Conservation (phyloP, 805 yeast genomes). For the Starmerella stellata region DNA sequence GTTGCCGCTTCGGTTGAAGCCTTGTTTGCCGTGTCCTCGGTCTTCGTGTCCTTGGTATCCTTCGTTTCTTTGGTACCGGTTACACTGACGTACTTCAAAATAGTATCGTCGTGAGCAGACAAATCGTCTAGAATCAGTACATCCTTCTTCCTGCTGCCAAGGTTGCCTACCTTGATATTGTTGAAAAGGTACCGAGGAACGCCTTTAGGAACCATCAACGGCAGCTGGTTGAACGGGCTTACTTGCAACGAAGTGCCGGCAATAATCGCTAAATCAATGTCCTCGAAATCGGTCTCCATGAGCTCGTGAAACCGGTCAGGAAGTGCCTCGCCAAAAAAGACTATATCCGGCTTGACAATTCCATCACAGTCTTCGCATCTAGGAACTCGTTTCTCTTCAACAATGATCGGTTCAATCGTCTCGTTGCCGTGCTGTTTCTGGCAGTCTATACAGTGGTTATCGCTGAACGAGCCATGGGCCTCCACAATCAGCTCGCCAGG, state of each 20-base stretch:
- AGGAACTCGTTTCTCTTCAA: slow-evolving; percentile 19
- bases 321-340: slow-evolving; percentile 79
- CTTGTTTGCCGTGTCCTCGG: no score
- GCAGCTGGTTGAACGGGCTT: slow-evolving; percentile 74
- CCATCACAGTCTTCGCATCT: slow-evolving; percentile 51
- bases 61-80: neutral
- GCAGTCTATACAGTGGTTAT: slow-evolving; percentile 70
- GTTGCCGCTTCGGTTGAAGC: neutral
- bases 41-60: neutral
- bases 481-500: slow-evolving; percentile 48
- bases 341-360: slow-evolving; percentile 79
- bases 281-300: slow-evolving; percentile 40
- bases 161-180: slow-evolving; percentile 57
- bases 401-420: slow-evolving; percentile 12
- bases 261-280: slow-evolving; percentile 49
- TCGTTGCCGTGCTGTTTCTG: slow-evolving; percentile 30
- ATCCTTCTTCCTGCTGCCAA: slow-evolving; percentile 41
- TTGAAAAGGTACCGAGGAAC: slow-evolving; percentile 52
- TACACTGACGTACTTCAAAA: neutral
- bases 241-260: slow-evolving; percentile 89
- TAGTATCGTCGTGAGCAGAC: slow-evolving; percentile 28
- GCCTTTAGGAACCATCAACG: slow-evolving; percentile 37
- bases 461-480: slow-evolving; percentile 90
- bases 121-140: slow-evolving; percentile 42
- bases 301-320: slow-evolving; percentile 50